Percentiles rank a stretch among this genome's conserved stretches.
Conservation (phyloP, 345 rosid genomes). For the Camelina neglecta region DNA sequence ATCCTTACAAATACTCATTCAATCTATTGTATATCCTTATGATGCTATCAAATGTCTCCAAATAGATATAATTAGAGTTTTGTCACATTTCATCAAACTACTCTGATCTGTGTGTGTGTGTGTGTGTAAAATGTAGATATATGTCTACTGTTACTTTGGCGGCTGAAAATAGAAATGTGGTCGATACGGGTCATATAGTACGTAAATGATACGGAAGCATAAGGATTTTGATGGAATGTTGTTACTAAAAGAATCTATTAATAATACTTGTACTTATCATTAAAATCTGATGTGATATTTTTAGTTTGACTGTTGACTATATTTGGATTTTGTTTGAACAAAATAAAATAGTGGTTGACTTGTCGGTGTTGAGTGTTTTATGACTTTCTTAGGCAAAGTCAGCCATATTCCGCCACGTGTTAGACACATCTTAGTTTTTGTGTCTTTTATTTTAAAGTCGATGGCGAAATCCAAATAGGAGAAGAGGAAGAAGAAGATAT, state of each 20-base stretch:
- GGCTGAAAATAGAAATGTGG: slow-evolving; percentile 25
- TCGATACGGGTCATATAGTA: neutral
- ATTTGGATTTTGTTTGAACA: slow-evolving; percentile 24
- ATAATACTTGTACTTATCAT: neutral
- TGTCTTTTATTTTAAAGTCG: slow-evolving; percentile 12
- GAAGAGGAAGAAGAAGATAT: neutral
- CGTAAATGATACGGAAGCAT: slow-evolving; percentile 28
- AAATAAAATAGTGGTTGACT: slow-evolving; percentile 27
- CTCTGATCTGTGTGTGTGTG: neutral
- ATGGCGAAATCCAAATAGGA: slow-evolving; percentile 17
- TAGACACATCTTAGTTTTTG: slow-evolving; percentile 18
- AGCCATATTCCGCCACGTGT: slow-evolving; percentile 33
- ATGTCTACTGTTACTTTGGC: slow-evolving; percentile 40
- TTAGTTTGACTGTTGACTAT: slow-evolving; percentile 35
- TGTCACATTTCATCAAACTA: slow-evolving; percentile 1
- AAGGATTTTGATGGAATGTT: slow-evolving; percentile 20
- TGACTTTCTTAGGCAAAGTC: slow-evolving; percentile 18
- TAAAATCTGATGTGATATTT: slow-evolving; percentile 22
- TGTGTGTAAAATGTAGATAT: neutral
- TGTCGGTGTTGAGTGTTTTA: slow-evolving; percentile 31
- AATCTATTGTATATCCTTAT: neutral
- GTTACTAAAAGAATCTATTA: neutral
- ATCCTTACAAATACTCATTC: neutral
- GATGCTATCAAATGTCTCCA: too few relatives aligned
- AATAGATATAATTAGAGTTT: neutral